Percentiles rank a stretch among this genome's conserved stretches.
Conservation (phyloP, 176 grass and related monocot species). For the Zizania latifolia region DNA sequence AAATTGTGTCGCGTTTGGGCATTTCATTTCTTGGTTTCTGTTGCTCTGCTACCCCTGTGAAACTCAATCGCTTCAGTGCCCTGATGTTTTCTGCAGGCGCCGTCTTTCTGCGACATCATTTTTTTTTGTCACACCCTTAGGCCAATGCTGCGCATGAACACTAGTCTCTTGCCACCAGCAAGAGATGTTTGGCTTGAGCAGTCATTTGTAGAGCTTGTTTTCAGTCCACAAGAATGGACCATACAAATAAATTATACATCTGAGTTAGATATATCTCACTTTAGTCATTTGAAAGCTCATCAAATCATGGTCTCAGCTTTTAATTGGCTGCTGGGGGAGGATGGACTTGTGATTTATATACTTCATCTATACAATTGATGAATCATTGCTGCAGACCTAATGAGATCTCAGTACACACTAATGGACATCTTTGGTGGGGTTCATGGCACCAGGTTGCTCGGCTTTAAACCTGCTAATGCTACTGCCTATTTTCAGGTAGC, state of each 20-base stretch:
- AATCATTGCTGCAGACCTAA: neutral
- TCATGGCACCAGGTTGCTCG: neutral
- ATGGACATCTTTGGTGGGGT: slow-evolving; percentile 27
- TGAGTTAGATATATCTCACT: slow-evolving; percentile 9
- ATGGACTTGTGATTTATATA: slow-evolving; percentile 11
- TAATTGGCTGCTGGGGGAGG: slow-evolving; percentile 5
- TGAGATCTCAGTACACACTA: neutral
- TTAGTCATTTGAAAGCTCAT: slow-evolving; percentile 9
- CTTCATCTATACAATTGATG: neutral
- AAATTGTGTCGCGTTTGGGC: neutral
- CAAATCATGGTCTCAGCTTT: neutral
- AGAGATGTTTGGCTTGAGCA: slow-evolving; percentile 20
- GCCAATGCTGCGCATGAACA: neutral
- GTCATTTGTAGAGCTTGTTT: neutral
- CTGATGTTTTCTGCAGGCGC: no score
- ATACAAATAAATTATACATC: neutral
- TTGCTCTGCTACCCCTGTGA: neutral
- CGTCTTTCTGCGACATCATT: neutral
- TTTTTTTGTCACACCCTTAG: neutral
- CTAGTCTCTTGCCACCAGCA: neutral
- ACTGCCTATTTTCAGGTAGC: neutral
- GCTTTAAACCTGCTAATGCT: slow-evolving; percentile 5
- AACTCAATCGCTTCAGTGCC: no score
- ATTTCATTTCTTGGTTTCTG: neutral
- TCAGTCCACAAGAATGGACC: neutral